Evolutionary conservation across 352 stramenopile species (phyloP), one percentile per base, ranked within the genome.

Genomic region (Globisporangium takayamanum): DNA sequence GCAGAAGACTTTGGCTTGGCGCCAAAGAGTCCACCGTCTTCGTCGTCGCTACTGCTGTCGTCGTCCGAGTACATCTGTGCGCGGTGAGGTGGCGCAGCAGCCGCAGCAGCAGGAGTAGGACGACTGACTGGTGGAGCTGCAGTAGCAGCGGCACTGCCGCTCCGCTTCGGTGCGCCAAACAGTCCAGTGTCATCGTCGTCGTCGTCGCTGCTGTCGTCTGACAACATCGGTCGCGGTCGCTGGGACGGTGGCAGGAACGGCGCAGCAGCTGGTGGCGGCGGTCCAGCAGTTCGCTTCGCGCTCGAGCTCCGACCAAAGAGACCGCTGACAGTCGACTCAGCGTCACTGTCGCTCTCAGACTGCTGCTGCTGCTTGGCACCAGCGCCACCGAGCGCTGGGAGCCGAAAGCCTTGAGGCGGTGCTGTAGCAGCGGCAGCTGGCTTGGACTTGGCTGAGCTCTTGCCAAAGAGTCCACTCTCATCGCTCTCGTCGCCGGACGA

Each of bases 281-380:
- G 37, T 26, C 44, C 26, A 0, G 52, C 22, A 20, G 46, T 15
- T 26, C 55, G 48, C n/a, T 61, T 53, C 16, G 60, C 14, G 54
- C 53, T 66, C 36, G 63, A 62, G 11, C 42, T 51, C 16, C 63
- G 53, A 18, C 73, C 73, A 41, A 80, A 83, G 2, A 80, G 58
- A 16, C 71, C 74, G 53, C 71, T 83, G 45, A 69, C 63, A 0
- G 71, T 80, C 33, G 74, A 83, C 47, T 83, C 74, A 20, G 70
- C 68, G 22, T 83, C 74, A n/a, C 74, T 83, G 63, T 80, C 72
- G 55, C 73, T 83, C 5, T 49, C 59, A 0, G 70, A 76, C 18
- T 70, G 65, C 58, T 63, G 64, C 55, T 63, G 70, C 1, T 57
- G 57, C 49, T 76, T 73, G 8, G 55, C 36, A 18, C 44, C 46